Percentiles rank a stretch among this genome's conserved stretches.
Evolutionary conservation across 352 stramenopile genomes (phyloP).

Genomic region (Phytophthora uliginosa): DNA sequence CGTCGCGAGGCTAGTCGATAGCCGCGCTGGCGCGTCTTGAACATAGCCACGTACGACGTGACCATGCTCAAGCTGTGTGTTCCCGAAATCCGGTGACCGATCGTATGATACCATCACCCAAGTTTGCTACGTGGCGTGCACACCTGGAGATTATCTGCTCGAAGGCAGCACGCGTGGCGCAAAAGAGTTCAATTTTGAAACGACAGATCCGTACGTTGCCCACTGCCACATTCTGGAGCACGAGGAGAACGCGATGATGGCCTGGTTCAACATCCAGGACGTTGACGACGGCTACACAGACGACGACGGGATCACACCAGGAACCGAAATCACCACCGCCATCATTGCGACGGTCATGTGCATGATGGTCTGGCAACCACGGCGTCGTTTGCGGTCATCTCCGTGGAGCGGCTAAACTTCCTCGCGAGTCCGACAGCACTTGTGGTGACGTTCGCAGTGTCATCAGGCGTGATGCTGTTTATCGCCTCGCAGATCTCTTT

Average conservation of each 20-base stretch:
- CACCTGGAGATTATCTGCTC: conserved; percentile 71
- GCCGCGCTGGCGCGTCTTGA: too few species aligned
- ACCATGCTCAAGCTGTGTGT: too few species aligned
- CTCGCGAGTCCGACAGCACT: conserved; percentile 61
- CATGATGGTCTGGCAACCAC: conserved; percentile 77
- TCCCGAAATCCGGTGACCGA: conserved; percentile 68
- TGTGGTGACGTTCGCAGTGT: conserved; percentile 73
- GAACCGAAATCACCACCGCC: conserved; percentile 49
- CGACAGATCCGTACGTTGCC: conserved; percentile 74
- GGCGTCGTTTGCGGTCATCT: conserved; percentile 68
- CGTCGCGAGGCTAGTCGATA: too few species aligned
- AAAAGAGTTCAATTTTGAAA: conserved; percentile 78
- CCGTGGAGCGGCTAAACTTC: conserved; percentile 55
- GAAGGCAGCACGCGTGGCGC: conserved; percentile 60
- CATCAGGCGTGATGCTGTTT: conserved; percentile 81
- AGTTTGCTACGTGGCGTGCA: conserved; percentile 85
- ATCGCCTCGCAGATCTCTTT: conserved; percentile 73
- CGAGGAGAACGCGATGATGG: conserved; percentile 86
- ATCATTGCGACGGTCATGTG: conserved; percentile 69
- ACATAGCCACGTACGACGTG: too few species aligned
- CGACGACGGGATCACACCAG: conserved; percentile 50
- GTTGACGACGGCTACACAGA: conserved; percentile 47
- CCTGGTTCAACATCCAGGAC: conserved; percentile 74
- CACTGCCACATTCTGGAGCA: conserved; percentile 89
- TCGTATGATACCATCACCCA: conserved; percentile 56